These are phyloP conservation scores for Aquilaria agallochum DNA, from an alignment of 441 rosid species.

Conservation along the genomic window DNA sequence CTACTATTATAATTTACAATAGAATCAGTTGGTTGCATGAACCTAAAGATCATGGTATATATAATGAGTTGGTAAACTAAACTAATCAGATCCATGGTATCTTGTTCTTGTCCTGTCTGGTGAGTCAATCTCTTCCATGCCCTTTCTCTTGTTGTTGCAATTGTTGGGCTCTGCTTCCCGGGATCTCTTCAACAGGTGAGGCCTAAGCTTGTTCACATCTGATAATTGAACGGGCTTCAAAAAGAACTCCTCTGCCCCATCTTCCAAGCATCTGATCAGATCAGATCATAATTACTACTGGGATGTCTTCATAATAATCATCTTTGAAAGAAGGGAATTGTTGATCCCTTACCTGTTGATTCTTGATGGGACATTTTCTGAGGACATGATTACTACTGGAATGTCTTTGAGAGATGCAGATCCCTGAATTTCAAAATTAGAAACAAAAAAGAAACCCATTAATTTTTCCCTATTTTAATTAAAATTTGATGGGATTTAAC, in stretches of 20 bases:
- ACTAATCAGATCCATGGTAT: slow-evolving; percentile 20
- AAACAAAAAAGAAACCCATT: neutral
- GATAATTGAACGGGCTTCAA: slow-evolving; percentile 66
- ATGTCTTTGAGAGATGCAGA: slow-evolving; percentile 51
- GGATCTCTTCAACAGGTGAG: slow-evolving; percentile 42
- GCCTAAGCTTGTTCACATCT: slow-evolving; percentile 61
- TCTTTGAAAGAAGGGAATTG: too few species aligned
- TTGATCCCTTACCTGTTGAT: slow-evolving; percentile 39
- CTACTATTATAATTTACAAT: too few species aligned
- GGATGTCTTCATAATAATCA: neutral
- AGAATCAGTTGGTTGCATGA: too few species aligned
- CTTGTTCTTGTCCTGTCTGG: slow-evolving; percentile 32
- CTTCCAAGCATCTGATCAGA: slow-evolving; percentile 56
- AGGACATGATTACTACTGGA: slow-evolving; percentile 81
- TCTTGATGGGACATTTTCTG: slow-evolving; percentile 70
- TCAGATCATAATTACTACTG: neutral
- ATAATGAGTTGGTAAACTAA: too few species aligned
- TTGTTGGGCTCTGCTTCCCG: slow-evolving; percentile 17
- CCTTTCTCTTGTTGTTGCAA: slow-evolving; percentile 32
- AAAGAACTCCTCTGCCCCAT: slow-evolving; percentile 78
- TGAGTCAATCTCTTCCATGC: slow-evolving; percentile 26
- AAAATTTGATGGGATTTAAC: neutral
- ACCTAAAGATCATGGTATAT: too few species aligned
- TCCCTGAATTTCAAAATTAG: slow-evolving; percentile 28
- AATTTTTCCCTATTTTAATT: too few species aligned